Evolutionary conservation across 257 asterid species (phyloP), one percentile per base, ranked within the genome.

Genomic region (Nicotiana benthamiana): DNA sequence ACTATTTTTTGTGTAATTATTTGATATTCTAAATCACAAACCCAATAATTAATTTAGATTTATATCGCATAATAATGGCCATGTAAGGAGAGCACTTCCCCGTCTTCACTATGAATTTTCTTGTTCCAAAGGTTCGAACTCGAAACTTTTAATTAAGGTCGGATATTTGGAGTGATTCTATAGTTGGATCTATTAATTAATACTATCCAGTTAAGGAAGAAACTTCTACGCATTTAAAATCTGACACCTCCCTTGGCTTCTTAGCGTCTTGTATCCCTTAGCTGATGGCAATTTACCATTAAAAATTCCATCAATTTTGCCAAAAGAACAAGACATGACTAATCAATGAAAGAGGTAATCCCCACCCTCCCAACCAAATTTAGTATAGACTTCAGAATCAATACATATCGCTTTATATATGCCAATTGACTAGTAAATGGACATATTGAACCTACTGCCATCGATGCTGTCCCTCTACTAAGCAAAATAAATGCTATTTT

Each of bases 251-350:
- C 62, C 26, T 80, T 84, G 77, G 81, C 51, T 79, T 61, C 36
- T 72, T 63, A 63, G 83, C 72, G 79, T 61, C 79, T 76, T 82
- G 1, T 85, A 75, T 74, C 80, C 84, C 84, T 79, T 83, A 82
- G 75, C 80, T 75, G 78, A 80, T 72, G 36, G 24, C 40, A 61
- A 68, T 80, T 54, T 77, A 86, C 51, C 77, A 64, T 77, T 59
- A 52, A 63, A 59, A 78, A 54, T 81, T 80, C 79, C 48, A 80
- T 79, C 66, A 80, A 75, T 77, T 79, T 68, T 75, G 74, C 84
- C 79, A 78, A 80, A 75, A 72, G 84, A 65, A 75, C 80, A 75
- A 60, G 83, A 81, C 20, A 68, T 67, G 83, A 83, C 86, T 79
- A 77, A 75, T 81, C 80, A 72, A 64, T 57, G 79, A 79, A 43